These are phyloP conservation scores for Colletotrichum somersetense DNA, from an alignment of 2,329 filamentous ascomycete species.

Conservation along the genomic window DNA sequence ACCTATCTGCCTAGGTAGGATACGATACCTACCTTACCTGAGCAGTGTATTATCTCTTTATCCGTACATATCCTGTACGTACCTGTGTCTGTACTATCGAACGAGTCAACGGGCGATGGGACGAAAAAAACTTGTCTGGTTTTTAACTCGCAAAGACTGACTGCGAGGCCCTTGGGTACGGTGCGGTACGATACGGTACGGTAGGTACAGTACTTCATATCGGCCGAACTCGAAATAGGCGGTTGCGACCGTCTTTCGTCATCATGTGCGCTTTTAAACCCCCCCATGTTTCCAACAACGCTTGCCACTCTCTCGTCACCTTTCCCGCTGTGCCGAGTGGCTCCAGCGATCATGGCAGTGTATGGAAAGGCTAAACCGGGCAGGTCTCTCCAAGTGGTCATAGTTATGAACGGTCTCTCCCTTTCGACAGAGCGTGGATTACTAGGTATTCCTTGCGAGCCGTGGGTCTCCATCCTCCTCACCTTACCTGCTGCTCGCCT, in stretches of 20 bases:
- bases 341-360: slow-evolving; percentile 18
- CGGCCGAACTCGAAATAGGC: background rate
- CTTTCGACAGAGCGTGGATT: background rate
- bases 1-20: background rate
- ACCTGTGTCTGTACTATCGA: background rate
- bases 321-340: slow-evolving; percentile 1
- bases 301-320: background rate
- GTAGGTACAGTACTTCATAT: background rate
- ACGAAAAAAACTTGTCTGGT: slow-evolving; percentile 7
- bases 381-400: slow-evolving; percentile 21
- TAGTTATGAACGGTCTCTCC: slow-evolving; percentile 23
- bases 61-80: too few relatives aligned
- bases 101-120: background rate
- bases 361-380: slow-evolving; percentile 5
- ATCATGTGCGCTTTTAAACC: background rate
- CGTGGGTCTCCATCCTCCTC: background rate
- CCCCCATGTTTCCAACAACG: background rate
- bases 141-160: background rate
- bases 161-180: too few relatives aligned
- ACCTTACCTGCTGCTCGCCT: slow-evolving; percentile 18
- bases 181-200: too few relatives aligned
- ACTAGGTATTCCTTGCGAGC: background rate
- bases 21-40: too few relatives aligned
- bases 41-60: too few relatives aligned
- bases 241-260: background rate